phyloP scores from a whole-genome alignment of 495 filamentous ascomycete genomes.

The Penicillium longicatenatum region DNA sequence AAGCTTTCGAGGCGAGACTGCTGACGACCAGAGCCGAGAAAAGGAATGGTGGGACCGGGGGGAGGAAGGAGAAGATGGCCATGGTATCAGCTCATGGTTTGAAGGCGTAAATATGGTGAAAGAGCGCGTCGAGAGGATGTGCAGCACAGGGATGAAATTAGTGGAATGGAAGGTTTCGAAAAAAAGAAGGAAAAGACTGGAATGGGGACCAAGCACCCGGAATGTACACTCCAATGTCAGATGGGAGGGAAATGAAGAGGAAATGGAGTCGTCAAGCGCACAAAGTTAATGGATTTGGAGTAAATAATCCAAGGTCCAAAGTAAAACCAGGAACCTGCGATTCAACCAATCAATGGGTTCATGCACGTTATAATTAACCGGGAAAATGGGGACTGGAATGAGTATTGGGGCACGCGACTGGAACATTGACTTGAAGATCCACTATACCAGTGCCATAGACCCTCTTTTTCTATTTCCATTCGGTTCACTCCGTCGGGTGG shows the following conservation, averaged over 20 bases:
- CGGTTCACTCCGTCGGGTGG: background rate
- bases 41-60: conserved; percentile 32
- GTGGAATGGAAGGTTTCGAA: conserved; percentile 7
- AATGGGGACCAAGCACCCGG: conserved; percentile 18
- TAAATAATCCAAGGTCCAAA: background rate
- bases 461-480: background rate
- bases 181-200: conserved; percentile 10
- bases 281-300: background rate
- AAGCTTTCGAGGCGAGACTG: conserved; percentile 36
- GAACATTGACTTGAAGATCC: background rate
- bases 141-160: conserved; percentile 2
- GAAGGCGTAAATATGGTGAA: background rate
- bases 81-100: conserved; percentile 29
- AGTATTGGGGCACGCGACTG: conserved; percentile 10
- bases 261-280: background rate
- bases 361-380: background rate
- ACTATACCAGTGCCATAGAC: background rate
- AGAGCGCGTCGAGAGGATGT: background rate
- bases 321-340: background rate
- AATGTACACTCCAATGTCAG: background rate
- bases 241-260: background rate
- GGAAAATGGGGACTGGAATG: conserved; percentile 1
- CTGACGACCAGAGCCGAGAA: conserved; percentile 41
- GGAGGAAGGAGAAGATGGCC: conserved; percentile 24
- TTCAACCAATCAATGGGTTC: background rate